Evolutionary conservation across 768 basidiomycete species (phyloP), one percentile per base, ranked within the genome.

Genomic region (Boletus reticulatus): DNA sequence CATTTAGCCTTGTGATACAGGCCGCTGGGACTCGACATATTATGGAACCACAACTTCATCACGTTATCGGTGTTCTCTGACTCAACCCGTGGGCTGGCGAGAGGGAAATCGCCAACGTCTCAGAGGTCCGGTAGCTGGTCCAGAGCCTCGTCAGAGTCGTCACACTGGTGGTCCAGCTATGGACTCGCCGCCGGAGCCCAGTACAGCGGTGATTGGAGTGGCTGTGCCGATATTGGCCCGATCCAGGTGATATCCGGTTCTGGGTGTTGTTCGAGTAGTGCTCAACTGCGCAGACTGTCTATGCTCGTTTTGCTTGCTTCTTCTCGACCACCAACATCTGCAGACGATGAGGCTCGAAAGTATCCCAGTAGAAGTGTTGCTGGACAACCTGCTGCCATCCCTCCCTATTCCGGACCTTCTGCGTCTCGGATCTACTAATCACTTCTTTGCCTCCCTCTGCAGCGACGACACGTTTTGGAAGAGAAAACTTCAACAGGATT

Each of bases 381-480:
- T 91, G 22, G 92, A 94, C 68, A 80, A 88, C 59, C 56, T 95
- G 5, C 73, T 91, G 7, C 84, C 86, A 20, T 62, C 70, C 10
- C 72, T 92, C 29, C 70, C 79, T 11, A 67, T 84, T 29, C 60
- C 66, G 13, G 85, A 87, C 67, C 72, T 94, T 20, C 70, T 85
- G 4, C 72, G 72, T 42, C 76, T 96, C 9, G 78, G 78, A 5
- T 72, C 70, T n/a, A 87, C 88, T 1, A 86, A 79, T 72, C 85
- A 79, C 60, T 79, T 80, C 67, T 89, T 92, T 64, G 78, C 82
- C 44, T 58, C 70, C 13, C 62, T 88, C 24, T 82, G 80, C 64
- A 75, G 79, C 13, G 91, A 94, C 65, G 88, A 92, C 54, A 84
- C 84, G 0, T 78, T 93, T 56, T 95, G 93, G 93, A 85, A 84